A percentile compares a stretch with the other conserved stretches of the same genome.
Conservation (phyloP, 495 filamentous ascomycete species). For the Xylaria flabelliformis region DNA sequence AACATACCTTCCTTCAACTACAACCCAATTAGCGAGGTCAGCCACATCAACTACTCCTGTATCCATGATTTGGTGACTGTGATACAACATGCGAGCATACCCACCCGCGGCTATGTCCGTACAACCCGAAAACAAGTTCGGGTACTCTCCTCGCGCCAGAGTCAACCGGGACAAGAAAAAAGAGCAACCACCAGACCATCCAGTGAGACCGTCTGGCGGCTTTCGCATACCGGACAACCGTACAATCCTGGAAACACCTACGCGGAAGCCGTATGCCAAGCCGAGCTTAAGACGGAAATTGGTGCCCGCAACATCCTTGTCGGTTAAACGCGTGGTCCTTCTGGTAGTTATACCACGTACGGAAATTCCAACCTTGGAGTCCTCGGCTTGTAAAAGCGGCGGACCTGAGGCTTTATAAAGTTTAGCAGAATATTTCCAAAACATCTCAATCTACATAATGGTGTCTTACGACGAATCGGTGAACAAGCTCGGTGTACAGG, state of each 20-base stretch:
- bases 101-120: background rate
- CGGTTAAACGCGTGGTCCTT: constrained; percentile 22
- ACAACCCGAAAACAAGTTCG: background rate
- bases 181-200: background rate
- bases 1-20: background rate
- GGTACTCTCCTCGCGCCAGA: background rate
- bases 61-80: background rate
- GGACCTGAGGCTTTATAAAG: background rate
- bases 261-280: constrained; percentile 13
- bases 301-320: constrained; percentile 8
- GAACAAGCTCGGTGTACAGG: background rate
- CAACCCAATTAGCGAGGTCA: background rate
- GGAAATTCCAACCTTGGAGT: background rate
- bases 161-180: background rate
- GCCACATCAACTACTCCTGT: constrained; percentile 5
- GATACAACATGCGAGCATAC: background rate
- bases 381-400: background rate
- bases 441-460: background rate
- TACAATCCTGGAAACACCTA: background rate
- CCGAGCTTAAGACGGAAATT: background rate
- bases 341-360: background rate
- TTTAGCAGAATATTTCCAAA: background rate
- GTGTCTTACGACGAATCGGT: background rate
- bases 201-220: constrained; percentile 5
- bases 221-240: background rate